phyloP scores from a whole-genome alignment of 2,329 filamentous ascomycete genomes.

The Penicillium sumatraense region DNA sequence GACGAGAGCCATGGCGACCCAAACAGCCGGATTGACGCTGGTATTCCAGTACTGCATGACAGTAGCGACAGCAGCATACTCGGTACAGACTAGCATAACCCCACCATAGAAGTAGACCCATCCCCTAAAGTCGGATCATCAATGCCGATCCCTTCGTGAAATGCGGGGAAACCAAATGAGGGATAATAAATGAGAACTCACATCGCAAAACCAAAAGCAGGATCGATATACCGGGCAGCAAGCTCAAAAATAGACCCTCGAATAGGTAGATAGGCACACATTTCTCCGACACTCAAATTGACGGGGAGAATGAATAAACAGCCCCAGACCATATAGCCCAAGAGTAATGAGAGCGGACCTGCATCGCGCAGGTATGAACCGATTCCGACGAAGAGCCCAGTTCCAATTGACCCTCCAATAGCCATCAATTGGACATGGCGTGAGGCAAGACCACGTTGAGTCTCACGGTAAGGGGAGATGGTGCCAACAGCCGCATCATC shows the following conservation, averaged over 20 bases:
- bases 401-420: constrained; percentile 45
- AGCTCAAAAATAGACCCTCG: constrained; percentile 53
- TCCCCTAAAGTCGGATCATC: constrained; percentile 25
- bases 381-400: constrained; percentile 41
- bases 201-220: constrained; percentile 49
- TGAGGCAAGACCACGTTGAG: constrained; percentile 42
- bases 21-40: constrained; percentile 46
- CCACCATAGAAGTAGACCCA: constrained; percentile 54
- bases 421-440: constrained; percentile 49
- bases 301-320: constrained; percentile 38
- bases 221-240: constrained; percentile 55
- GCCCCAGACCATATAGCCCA: constrained; percentile 43
- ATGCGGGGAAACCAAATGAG: neutral
- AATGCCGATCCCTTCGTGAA: neutral
- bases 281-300: constrained; percentile 36
- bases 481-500: constrained; percentile 21
- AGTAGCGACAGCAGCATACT: constrained; percentile 51
- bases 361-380: constrained; percentile 38
- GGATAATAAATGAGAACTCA: constrained; percentile 12
- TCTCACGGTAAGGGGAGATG: constrained; percentile 20
- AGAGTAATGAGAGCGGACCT: constrained; percentile 39
- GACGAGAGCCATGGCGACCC: constrained; percentile 48
- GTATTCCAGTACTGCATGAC: constrained; percentile 53
- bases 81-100: constrained; percentile 52
- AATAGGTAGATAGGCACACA: constrained; percentile 42